Percentiles rank a stretch among this genome's conserved stretches.
Evolutionary conservation across 805 yeast species (phyloP).

Genomic region (Ogataea neopini): DNA sequence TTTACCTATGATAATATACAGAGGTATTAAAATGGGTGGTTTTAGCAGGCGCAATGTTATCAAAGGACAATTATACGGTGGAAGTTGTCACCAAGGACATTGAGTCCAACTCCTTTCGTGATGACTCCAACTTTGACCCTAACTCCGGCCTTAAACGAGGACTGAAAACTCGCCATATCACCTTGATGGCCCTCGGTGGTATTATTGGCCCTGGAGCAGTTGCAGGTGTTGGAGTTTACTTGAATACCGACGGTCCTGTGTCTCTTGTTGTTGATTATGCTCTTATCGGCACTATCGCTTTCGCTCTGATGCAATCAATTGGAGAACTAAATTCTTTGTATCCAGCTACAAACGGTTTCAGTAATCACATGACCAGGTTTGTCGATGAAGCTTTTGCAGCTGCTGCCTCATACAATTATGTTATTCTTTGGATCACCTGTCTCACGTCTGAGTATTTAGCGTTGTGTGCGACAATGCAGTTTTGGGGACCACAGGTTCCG

Average conservation of each 20-base stretch:
- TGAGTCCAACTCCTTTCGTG: background rate
- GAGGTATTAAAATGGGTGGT: too few relatives aligned
- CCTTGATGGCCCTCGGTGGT: constrained; percentile 53
- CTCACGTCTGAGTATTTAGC: constrained; percentile 53
- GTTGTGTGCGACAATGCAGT: constrained; percentile 47
- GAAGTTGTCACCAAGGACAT: background rate
- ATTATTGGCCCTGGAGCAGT: constrained; percentile 57
- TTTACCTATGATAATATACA: too few relatives aligned
- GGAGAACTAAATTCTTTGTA: constrained; percentile 51
- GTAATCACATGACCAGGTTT: constrained; percentile 47
- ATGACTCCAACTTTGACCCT: constrained; percentile 25
- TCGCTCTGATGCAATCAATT: constrained; percentile 51
- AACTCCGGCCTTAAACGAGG: constrained; percentile 43
- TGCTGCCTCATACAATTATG: constrained; percentile 50
- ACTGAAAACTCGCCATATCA: constrained; percentile 50
- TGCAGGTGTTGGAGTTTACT: constrained; percentile 49
- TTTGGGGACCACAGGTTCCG: constrained; percentile 54
- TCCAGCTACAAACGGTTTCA: constrained; percentile 45
- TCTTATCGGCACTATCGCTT: constrained; percentile 48
- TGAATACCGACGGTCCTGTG: constrained; percentile 49
- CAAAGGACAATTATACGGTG: background rate
- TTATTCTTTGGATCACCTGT: constrained; percentile 53
- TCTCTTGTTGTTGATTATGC: constrained; percentile 48
- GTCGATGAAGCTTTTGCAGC: constrained; percentile 55
- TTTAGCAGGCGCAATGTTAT: too few relatives aligned